Evolutionary conservation across 225 moss, liverwort and hornwort genomes (phyloP).

Genomic region (Rhytidiadelphus loreus): DNA sequence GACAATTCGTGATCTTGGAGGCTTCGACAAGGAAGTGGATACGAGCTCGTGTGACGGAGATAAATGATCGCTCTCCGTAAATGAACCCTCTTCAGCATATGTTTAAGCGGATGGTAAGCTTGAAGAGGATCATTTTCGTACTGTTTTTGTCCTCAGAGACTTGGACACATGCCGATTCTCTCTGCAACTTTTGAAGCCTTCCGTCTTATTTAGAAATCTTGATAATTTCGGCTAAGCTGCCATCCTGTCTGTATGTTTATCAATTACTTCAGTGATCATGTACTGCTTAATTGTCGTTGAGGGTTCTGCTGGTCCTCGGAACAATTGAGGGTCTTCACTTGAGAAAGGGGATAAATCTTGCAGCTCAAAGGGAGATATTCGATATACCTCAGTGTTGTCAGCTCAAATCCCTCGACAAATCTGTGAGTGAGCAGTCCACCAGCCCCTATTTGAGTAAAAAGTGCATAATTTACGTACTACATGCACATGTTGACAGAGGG

Average conservation of each 20-base stretch:
- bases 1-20: neutral
- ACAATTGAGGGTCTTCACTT: neutral
- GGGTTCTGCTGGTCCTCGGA: neutral
- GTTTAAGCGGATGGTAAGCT: neutral
- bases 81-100: neutral
- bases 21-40: neutral
- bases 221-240: neutral
- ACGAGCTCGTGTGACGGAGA: neutral
- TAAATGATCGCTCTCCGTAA: neutral
- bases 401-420: neutral
- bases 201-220: neutral
- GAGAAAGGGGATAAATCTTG: neutral
- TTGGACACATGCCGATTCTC: neutral
- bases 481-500: neutral
- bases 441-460: neutral
- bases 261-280: neutral
- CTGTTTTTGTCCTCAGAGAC: neutral
- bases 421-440: neutral
- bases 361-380: neutral
- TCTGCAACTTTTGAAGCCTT: neutral
- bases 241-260: too few relatives aligned
- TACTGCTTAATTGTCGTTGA: neutral
- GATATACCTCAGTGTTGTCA: neutral
- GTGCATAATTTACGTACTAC: too few relatives aligned
- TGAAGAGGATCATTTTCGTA: neutral